Conservation (phyloP, 2,329 filamentous ascomycete species). For the Penicillium sp. region DNA sequence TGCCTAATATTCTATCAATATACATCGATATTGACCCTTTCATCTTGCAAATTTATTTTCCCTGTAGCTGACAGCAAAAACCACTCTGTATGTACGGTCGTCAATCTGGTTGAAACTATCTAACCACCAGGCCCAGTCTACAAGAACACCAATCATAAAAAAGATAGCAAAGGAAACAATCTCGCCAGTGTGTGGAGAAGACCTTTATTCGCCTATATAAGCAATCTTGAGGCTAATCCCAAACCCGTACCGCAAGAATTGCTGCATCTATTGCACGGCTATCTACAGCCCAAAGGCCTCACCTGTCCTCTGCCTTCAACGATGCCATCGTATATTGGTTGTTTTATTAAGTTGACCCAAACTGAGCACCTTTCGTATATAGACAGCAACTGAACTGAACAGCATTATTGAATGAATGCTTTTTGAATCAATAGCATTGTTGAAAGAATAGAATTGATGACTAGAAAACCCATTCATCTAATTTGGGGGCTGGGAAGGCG, state of each 20-base stretch:
- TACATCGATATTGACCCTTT: neutral
- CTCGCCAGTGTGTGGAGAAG: no score
- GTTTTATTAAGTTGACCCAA: neutral
- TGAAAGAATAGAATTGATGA: neutral
- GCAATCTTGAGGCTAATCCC: no score
- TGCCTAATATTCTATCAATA: neutral
- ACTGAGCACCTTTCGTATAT: neutral
- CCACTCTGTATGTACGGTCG: no score
- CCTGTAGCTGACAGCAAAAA: neutral
- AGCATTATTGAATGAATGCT: neutral
- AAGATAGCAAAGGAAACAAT: no score
- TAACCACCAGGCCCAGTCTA: no score
- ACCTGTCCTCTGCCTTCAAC: neutral
- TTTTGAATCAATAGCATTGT: neutral
- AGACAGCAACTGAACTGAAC: neutral
- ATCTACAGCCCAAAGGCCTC: no score
- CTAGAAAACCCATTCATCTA: neutral
- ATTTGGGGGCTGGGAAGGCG: no score
- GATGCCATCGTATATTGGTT: neutral
- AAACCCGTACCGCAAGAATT: no score
- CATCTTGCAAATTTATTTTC: neutral
- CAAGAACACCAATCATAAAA: no score
- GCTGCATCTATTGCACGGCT: no score
- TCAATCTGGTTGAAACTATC: no score
- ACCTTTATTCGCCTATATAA: no score